Base-by-base conservation (phyloP, 345 rosid species). In the Lepidium didymum region DNA sequence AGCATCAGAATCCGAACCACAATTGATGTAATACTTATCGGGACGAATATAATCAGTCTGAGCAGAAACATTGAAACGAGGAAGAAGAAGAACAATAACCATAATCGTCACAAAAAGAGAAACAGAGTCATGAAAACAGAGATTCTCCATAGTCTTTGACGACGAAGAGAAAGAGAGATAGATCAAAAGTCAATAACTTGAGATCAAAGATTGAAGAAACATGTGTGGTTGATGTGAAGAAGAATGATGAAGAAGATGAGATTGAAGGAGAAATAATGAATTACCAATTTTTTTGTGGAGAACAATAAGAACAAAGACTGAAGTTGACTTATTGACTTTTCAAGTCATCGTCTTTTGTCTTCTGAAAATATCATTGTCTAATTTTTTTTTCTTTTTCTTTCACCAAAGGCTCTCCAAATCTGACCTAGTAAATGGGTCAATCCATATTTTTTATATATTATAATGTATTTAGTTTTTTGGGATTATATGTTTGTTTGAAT, bases 11-110 rank as follows among this genome's bases (percentile, higher is more conserved):
- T 68, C 40, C 18, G 87, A 83, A 1, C 93, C 88, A 64, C 86
- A 85, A 75, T 78, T 83, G 77, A 85, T 34, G 83, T 80, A 83
- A 63, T 69, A 82, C 75, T 72, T 58, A 5, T 61, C 70, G 0
- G 84, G 84, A 27, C 11, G 79, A 60, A 76, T 45, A 56, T 80
- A 78, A 15, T 23, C 47, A 29, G 77, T 53, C 44, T 76, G 44
- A 23, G 44, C 44, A 19, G 60, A 63, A 23, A 75, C 35, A 1
- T 33, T 49, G 40, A 64, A 65, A 18, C 13, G 40, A 65, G 78
- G 69, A 46, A 80, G 56, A 46, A 80, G 56, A 37, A 74, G 75
- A 63, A 46, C 8, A 38, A 4, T 9, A 25, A 25, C 8, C 15
- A 44, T 1, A 5, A 55, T 55, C 5, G 8, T 64, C 34, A 47